These are phyloP conservation scores for Brachypodium distachyon DNA, from an alignment of 202 grass and related monocot genomes.

Conservation along the genomic window DNA sequence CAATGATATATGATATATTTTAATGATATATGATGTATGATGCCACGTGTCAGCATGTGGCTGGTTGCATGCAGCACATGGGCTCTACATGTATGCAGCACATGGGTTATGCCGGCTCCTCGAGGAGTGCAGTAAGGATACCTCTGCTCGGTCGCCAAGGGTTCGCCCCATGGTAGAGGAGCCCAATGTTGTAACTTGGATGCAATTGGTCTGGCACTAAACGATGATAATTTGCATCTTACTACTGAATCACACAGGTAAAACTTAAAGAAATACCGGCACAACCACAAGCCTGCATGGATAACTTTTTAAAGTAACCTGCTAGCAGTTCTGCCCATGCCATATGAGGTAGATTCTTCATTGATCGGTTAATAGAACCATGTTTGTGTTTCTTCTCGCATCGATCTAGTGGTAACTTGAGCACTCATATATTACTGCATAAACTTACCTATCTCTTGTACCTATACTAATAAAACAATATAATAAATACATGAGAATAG, in stretches of 20 bases:
- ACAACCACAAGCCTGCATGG: slow-evolving; percentile 48
- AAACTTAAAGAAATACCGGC: slow-evolving; percentile 64
- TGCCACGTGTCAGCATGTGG: too few species aligned
- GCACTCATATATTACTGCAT: not conserved
- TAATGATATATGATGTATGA: too few species aligned
- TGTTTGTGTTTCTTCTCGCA: not conserved
- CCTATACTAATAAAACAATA: not conserved
- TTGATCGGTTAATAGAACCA: not conserved
- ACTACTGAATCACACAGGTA: slow-evolving; percentile 62
- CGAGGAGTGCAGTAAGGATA: too few species aligned
- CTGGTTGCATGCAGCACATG: too few species aligned
- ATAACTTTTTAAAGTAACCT: slow-evolving; percentile 26
- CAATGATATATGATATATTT: too few species aligned
- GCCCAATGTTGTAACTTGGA: slow-evolving; percentile 74
- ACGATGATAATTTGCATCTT: slow-evolving; percentile 72
- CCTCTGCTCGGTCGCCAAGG: too few species aligned
- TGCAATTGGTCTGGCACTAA: slow-evolving; percentile 54
- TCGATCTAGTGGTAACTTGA: not conserved
- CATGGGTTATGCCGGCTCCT: too few species aligned
- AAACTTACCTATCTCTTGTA: not conserved
- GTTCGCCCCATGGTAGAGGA: too few species aligned
- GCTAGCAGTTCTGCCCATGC: not conserved
- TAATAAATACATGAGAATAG: not conserved
- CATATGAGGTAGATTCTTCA: not conserved
- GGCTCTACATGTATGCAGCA: too few species aligned